Base-by-base conservation (phyloP, 352 stramenopile species). In the Globisporangium perplexum region DNA sequence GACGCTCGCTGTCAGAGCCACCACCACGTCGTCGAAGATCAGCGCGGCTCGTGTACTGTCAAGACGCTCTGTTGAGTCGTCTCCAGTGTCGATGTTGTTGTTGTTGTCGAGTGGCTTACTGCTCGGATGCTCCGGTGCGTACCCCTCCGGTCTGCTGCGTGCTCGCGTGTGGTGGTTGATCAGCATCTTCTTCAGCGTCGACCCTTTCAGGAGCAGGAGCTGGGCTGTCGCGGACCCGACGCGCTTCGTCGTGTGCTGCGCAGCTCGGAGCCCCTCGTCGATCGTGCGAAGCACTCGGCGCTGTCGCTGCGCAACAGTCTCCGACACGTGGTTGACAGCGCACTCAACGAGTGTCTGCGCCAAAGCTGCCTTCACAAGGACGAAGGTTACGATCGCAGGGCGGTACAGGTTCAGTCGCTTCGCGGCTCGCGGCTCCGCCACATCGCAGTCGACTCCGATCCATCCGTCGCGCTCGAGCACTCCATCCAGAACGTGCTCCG, bases 341-440 rank as follows among this genome's bases (percentile, higher is more conserved):
- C 55, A 72, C 14, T 87, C 69, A 38, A 90, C 58, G 15, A 90
- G 55, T 4, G 63, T 51, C 53, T 83, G 68, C 0, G 61, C 70
- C 17, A 93, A 56, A n/a, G 82, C 65, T 11, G 59, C 47, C 38
- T 86, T 79, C 18, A 84, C 54, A 30, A 71, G 45, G n/a, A 89
- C 57, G 46, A 87, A 90, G 0, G 51, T 59, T 14, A 59, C 59
- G n/a, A 89, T 52, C 2, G 55, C 62, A 18, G 82, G 65, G 18
- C 73, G 69, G 58, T 88, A 89, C 11, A 90, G 18, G 38, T 68
- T 83, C 38, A 87, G 42, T 5, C 72, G 65, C 57, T 71, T 76
- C 12, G 52, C 43, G 3, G 20, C 41, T 23, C 31, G 22, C 17
- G n/a, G 7, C n/a, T 45, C 38, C 15, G 65, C n/a, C 3, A 63